A percentile compares a stretch with the other conserved stretches of the same genome.
These are phyloP conservation scores for Trichoderma arundinaceum DNA, from an alignment of 2,329 filamentous ascomycete genomes.

Conservation along the genomic window DNA sequence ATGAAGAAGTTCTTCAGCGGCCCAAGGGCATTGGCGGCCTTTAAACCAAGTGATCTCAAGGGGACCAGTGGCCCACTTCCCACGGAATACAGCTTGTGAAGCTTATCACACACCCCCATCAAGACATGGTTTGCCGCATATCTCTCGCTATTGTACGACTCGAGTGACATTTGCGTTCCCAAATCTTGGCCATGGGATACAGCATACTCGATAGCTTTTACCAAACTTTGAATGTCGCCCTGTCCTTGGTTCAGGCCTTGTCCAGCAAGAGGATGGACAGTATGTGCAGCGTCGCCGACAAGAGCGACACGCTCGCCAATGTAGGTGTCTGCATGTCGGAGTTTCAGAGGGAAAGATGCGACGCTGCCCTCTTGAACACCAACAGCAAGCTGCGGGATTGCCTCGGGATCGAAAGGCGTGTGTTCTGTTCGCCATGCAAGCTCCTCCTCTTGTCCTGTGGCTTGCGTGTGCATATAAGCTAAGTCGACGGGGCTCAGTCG, in stretches of 20 bases:
- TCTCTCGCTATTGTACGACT: slow-evolving; percentile 79
- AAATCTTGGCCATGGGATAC: slow-evolving; percentile 87
- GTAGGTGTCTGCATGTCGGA: slow-evolving; percentile 95
- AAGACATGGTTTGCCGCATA: slow-evolving; percentile 83
- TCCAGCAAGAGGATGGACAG: slow-evolving; percentile 90
- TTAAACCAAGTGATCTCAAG: slow-evolving; percentile 76
- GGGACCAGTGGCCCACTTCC: slow-evolving; percentile 79
- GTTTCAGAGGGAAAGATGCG: slow-evolving; percentile 87
- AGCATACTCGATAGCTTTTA: slow-evolving; percentile 74
- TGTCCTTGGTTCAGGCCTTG: slow-evolving; percentile 95
- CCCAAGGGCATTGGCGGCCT: slow-evolving; percentile 73
- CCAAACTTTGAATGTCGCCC: slow-evolving; percentile 82
- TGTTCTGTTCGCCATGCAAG: slow-evolving; percentile 82
- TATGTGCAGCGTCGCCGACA: slow-evolving; percentile 93
- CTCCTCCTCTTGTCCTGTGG: slow-evolving; percentile 70
- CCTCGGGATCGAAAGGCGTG: slow-evolving; percentile 59
- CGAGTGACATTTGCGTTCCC: slow-evolving; percentile 76
- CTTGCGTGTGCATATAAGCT: slow-evolving; percentile 75
- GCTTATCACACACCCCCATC: slow-evolving; percentile 81
- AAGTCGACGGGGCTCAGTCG: slow-evolving; percentile 80
- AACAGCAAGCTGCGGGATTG: slow-evolving; percentile 69
- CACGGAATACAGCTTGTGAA: slow-evolving; percentile 90
- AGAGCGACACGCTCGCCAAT: slow-evolving; percentile 88
- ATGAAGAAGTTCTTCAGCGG: slow-evolving; percentile 86
- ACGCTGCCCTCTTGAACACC: slow-evolving; percentile 78